Percentiles rank a stretch among this genome's conserved stretches.
These are phyloP conservation scores for Talaromyces wortmannii DNA, from an alignment of 495 filamentous ascomycete species.

Conservation along the genomic window DNA sequence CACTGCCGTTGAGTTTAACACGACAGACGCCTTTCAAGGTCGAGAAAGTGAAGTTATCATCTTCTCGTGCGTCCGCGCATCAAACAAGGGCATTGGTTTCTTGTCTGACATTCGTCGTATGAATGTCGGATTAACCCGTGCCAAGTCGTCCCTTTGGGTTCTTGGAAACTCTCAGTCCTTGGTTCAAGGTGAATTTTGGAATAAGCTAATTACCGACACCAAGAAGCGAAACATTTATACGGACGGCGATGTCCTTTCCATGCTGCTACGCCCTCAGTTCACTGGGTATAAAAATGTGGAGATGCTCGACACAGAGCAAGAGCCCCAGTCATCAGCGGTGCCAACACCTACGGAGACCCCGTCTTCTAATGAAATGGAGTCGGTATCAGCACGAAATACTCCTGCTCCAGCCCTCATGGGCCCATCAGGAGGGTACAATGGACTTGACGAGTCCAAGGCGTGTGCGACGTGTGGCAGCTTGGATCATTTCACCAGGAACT, in stretches of 20 bases:
- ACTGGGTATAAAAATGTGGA: conserved; percentile 38
- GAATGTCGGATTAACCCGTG: conserved; percentile 97
- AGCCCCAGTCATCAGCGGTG: background rate
- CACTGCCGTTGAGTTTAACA: conserved; percentile 88
- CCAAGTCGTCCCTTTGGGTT: conserved; percentile 92
- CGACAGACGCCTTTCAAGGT: conserved; percentile 96
- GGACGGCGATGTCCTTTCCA: conserved; percentile 52
- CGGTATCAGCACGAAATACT: conserved; percentile 18
- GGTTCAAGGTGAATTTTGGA: conserved; percentile 85
- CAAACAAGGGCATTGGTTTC: conserved; percentile 92
- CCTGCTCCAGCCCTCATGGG: conserved; percentile 19
- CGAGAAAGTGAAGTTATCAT: conserved; percentile 97
- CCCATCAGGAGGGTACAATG: conserved; percentile 38
- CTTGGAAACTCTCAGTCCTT: conserved; percentile 84
- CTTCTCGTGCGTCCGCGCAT: conserved; percentile 95
- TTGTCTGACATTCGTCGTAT: conserved; percentile 96
- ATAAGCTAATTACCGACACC: conserved; percentile 73
- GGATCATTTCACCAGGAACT: conserved; percentile 38
- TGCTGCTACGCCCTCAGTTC: conserved; percentile 44
- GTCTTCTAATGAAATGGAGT: conserved; percentile 7
- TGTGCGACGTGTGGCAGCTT: conserved; percentile 44
- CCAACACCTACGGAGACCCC: conserved; percentile 14
- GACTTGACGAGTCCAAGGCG: conserved; percentile 31
- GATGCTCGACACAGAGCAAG: conserved; percentile 33
- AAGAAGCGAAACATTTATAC: conserved; percentile 69